Base-by-base conservation (phyloP, 371 early-diverging fungal genomes). In the Lichtheimia ornata region DNA sequence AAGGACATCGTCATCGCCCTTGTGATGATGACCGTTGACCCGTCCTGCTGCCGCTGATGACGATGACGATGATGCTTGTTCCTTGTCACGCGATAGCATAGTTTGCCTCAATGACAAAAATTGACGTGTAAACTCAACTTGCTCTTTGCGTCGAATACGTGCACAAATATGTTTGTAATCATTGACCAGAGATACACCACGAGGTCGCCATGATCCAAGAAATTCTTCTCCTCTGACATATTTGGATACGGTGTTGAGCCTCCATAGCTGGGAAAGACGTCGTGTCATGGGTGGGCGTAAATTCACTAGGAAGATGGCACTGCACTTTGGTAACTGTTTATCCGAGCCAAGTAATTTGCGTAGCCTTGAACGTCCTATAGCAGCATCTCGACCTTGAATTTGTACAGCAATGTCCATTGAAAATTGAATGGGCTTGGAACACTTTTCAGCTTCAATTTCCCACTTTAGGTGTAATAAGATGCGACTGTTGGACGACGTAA, bases 161-260 rank as follows among this genome's bases (percentile, higher is more conserved):
- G 76, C 79, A 18, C 74, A 72, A 6, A 83, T 76, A 20, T 70
- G 73, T 50, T 76, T 74, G 67, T 78, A 91, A 47, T 85, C 86
- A 25, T 80, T 71, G 50, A 95, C 81, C 30, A 91, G 68, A 0
- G 85, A 88, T 6, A 90, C 84, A 13, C 91, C 90, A 4, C 88
- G 82, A 0, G 94, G 93, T 59, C 83, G 80, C 94, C 94, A 94
- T 3, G 79, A 76, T 2, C 81, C 86, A 57, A 94, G 72, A 35
- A 83, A 84, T 56, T 94, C 94, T 64, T 93, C 92, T 25, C 96
- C 96, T 11, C 94, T 85, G 6, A 94, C 91, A 70, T 94, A 94
- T 53, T 88, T 84, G 41, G 81, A 76, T n/a, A 87, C 84, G 0
- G 91, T 90, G 63, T 90, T 87, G 25, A 88, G 65, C 5, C 88